Evolutionary conservation across 148 eudicot genomes (phyloP).

Genomic region (Fallopia convolvulus): DNA sequence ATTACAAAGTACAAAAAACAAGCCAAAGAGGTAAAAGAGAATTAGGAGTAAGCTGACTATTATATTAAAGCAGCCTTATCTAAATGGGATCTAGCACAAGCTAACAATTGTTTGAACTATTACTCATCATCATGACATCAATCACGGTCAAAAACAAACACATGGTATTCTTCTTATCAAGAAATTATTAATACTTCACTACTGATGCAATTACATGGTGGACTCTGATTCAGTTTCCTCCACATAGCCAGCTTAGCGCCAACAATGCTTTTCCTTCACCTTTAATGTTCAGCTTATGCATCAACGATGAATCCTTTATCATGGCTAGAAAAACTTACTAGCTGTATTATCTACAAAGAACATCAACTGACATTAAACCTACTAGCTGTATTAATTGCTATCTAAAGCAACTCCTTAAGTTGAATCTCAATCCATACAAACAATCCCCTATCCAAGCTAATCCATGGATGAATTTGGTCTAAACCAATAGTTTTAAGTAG

Average conservation of each 20-base stretch:
- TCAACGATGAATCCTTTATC: not conserved
- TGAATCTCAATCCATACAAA: not conserved
- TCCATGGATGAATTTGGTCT: not conserved
- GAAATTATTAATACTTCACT: not conserved
- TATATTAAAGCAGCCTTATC: not conserved
- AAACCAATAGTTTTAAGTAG: not conserved
- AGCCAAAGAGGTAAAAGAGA: not conserved
- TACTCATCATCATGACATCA: not conserved
- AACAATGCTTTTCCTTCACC: not conserved
- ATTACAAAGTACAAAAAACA: not conserved
- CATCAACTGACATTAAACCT: not conserved
- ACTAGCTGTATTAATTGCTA: slow-evolving; percentile 1
- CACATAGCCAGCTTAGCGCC: not conserved
- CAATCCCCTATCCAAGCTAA: not conserved
- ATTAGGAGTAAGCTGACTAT: not conserved
- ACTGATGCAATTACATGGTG: not conserved
- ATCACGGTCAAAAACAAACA: not conserved
- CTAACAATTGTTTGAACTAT: not conserved
- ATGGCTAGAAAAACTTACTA: not conserved
- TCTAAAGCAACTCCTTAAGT: slow-evolving; percentile 1
- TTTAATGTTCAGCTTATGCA: not conserved
- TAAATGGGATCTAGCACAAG: not conserved
- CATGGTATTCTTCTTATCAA: not conserved
- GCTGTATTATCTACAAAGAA: not conserved
- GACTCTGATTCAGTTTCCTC: not conserved